These are phyloP conservation scores for Aureobasidium sp. DNA, from an alignment of 2,329 filamentous ascomycete genomes.

Conservation along the genomic window DNA sequence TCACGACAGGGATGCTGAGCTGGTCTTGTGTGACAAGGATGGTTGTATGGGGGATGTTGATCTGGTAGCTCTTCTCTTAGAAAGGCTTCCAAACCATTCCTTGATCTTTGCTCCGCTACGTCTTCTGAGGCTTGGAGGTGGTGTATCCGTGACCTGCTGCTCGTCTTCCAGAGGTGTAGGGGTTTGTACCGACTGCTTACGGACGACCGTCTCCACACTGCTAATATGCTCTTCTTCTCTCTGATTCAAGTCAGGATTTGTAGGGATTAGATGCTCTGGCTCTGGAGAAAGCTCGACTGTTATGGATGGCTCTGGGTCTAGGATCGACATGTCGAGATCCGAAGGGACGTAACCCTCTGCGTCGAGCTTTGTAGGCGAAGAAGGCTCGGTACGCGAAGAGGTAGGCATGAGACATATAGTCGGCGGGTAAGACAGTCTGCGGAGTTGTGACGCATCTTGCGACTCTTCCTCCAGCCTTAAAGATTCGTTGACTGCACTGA, in stretches of 20 bases:
- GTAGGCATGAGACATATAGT: background rate
- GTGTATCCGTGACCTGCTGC: background rate
- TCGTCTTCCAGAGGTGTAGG: background rate
- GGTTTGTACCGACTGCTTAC: background rate
- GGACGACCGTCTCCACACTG: background rate
- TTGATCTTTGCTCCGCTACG: constrained; percentile 31
- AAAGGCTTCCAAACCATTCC: constrained; percentile 9
- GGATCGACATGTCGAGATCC: background rate
- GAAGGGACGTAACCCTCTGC: background rate
- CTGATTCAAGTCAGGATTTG: background rate
- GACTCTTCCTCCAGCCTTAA: background rate
- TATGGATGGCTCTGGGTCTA: background rate
- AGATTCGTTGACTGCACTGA: background rate
- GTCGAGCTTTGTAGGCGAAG: constrained; percentile 4
- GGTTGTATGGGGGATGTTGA: background rate
- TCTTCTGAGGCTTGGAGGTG: constrained; percentile 46
- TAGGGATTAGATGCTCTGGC: background rate
- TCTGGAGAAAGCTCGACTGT: background rate
- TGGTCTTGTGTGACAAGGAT: background rate
- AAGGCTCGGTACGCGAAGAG: background rate
- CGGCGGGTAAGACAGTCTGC: constrained; percentile 11
- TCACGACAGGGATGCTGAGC: constrained; percentile 6
- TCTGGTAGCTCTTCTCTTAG: constrained; percentile 9
- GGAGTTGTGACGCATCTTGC: background rate
- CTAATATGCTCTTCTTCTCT: background rate